Evolutionary conservation across 768 basidiomycete species (phyloP), one percentile per base, ranked within the genome.

Genomic region (Sporobolomyces roseus): DNA sequence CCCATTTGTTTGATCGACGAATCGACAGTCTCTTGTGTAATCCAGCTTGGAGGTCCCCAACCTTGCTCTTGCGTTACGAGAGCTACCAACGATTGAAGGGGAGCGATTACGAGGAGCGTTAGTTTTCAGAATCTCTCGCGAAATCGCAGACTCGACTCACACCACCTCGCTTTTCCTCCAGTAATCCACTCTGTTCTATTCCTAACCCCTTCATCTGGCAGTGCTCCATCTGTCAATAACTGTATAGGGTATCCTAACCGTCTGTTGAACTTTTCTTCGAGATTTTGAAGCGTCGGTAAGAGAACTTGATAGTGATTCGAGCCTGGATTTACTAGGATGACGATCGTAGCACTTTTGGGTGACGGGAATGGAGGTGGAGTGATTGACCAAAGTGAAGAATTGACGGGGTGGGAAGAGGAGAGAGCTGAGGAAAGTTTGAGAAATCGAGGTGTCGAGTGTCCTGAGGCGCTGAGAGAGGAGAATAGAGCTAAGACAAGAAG

Each of bases 221-320:
- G 33, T n/a, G 43, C 12, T 13, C 64, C 64, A n/a, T 65, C 49
- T 7, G 49, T 59, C 32, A 65, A 41, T 16, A 65, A 50, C 49
- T 65, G 64, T 27, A 65, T 52, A 30, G 64, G 64, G 38, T 65
- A 65, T 8, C 64, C 64, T 13, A 52, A 16, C n/a, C 41, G 9
- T 35, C 41, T 8, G 33, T 65, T 65, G 56, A 65, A 65, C 30
- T 49, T 49, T 41, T 29, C 30, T 33, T 65, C 64, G 50, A 65
- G 17, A 38, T 60, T 65, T 9, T 14, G 4, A 10, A 65, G 50
- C 7, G 64, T 65, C 2, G 27, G 49, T 14, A 65, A 49, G 49
- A 65, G 49, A 3, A 4, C 19, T 6, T 59, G 56, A 29, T 32
- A 60, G 23, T 41, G 19, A 50, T 65, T 65, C 23, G 48, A 33